A percentile compares a stretch with the other conserved stretches of the same genome.
Conservation (phyloP, 2,329 filamentous ascomycete genomes). For the Beauveria brongniartii region DNA sequence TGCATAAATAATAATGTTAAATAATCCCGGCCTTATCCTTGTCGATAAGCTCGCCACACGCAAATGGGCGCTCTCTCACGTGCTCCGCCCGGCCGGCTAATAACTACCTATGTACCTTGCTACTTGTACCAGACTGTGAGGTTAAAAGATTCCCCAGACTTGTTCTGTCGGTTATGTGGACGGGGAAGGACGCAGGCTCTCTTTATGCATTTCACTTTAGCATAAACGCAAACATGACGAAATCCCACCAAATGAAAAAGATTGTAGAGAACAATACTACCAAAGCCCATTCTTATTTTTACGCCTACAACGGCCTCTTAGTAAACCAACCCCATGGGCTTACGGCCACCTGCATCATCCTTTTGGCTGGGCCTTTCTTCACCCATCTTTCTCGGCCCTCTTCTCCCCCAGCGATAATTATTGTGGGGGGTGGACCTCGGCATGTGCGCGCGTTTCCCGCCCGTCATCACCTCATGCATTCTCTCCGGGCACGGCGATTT, state of each 20-base stretch:
- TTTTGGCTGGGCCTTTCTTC: background rate
- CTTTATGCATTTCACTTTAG: no score
- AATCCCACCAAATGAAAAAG: background rate
- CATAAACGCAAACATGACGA: background rate
- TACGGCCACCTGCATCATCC: conserved; percentile 1
- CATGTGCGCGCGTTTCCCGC: conserved; percentile 17
- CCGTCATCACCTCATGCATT: background rate
- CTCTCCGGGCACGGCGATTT: conserved; percentile 9
- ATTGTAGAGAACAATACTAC: background rate
- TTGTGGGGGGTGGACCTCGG: conserved; percentile 21
- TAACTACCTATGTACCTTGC: no score
- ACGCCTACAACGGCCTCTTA: background rate
- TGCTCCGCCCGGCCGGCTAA: no score
- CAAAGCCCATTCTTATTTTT: background rate
- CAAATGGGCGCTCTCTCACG: no score
- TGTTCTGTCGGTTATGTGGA: no score
- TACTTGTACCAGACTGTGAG: no score
- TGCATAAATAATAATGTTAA: no score
- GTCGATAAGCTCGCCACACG: no score
- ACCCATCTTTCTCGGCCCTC: background rate
- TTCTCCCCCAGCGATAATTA: background rate
- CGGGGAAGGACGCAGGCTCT: no score
- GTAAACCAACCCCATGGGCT: conserved; percentile 6
- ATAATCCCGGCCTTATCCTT: no score
- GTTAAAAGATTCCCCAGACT: no score